Base-by-base conservation (phyloP, 148 eudicot genomes). In the Spergularia bocconei region DNA sequence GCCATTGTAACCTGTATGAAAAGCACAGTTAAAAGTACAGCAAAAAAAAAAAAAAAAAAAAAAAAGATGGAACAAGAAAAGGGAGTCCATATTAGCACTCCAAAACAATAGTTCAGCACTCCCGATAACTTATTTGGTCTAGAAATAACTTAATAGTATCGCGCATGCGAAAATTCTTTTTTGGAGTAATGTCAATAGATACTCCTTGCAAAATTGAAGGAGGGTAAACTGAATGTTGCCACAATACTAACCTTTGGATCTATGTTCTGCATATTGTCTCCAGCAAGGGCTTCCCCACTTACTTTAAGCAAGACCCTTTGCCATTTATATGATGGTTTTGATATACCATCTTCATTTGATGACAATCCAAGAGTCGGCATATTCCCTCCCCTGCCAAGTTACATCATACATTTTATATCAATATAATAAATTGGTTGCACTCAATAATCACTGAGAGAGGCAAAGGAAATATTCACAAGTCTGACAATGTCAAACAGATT, bases 261-360 rank as follows among this genome's bases (percentile, higher is more conserved):
- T 36, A 95, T 95, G 67, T 88, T 95, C 78, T 95, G 98, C 55
- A 73, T 41, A 79, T 91, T 85, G 83, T 95, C 98, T 72, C 98
- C 97, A 23, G 98, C 96, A 75, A 95, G 92, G 72, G 97, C 98
- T 86, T 95, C 97, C 51, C 98, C 98, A 67, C 98, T 95, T 69
- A 95, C 96, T 90, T 95, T 95, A 54, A 95, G 98, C 85, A 95
- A 79, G 33, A 95, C 98, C 76, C 98, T 85, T 51, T 78, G 92
- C 97, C 98, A 92, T 86, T 80, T 94, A 80, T 77, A 76, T 25
- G 89, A 76, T 33, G 85, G 78, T 62, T 80, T 85, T 48, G 85
- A 54, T 70, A 62, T 69, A 23, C 7, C 87, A 78, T 84, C 87
- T 68, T 86, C 92, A 68, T 80, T 82, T 67, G 84, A 73, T 79